Evolutionary conservation across 768 basidiomycete species (phyloP), one percentile per base, ranked within the genome.

Genomic region (Termitomyces sp.): DNA sequence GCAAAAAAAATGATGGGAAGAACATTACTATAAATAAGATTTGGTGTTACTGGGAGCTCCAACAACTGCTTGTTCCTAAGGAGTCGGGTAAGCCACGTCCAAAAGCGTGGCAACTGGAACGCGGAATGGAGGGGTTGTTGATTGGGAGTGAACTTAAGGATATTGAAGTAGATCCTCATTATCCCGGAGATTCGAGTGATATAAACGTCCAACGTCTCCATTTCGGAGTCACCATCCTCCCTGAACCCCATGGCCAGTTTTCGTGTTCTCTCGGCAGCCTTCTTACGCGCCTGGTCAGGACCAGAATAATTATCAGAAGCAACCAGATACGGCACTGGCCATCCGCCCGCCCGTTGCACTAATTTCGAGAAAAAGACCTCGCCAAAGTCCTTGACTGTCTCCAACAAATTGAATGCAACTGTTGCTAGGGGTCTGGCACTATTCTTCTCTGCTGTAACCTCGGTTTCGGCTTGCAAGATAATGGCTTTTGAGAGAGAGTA

Each of bases 401-500:
- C 81, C 57, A 94, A 81, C 36, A 98, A 79, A 63, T 83, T 86
- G 63, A 89, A 81, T 3, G 91, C 74, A 11, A 97, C 85, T 37
- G 84, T 83, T 0, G 91, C 92, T 29, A 99, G 82, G 0, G 96
- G 96, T 42, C 82, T 79, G 0, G 94, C 95, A 29, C 90, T 89
- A 36, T 86, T 86, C 68, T 90, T 87, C 73, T 96, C 92, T 2
- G 95, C 94, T 1, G 90, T 81, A 9, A 96, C 92, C 73, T 98
- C 96, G 0, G 88, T 90, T 76, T 97, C 95, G 17, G 95, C 95
- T 76, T 98, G 96, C 38, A 91, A 81, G 48, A 98, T 81, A 62
- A 98, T 87, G 17, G 86, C 79, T 70, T 98, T 98, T 51, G 93
- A 80, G 45, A 98, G 83, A n/a, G 94, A 89, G 25, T 92, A 95